phyloP scores from a whole-genome alignment of 2,329 filamentous ascomycete genomes.

The Trichoderma endophyticum region DNA sequence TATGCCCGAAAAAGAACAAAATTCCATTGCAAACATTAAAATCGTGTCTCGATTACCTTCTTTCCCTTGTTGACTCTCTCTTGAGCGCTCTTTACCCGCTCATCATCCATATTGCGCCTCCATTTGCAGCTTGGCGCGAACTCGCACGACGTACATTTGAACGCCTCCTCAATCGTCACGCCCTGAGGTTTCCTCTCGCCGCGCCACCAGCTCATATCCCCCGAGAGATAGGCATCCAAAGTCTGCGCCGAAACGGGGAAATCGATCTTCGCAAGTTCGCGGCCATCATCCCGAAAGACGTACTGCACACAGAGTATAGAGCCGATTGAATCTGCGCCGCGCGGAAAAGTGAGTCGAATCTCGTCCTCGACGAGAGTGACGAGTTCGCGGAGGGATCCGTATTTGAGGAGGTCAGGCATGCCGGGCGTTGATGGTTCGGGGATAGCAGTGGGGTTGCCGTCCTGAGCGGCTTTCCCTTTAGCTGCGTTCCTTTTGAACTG shows the following conservation, averaged over 20 bases:
- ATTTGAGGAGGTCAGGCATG: slow-evolving; percentile 41
- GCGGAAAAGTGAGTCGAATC: slow-evolving; percentile 51
- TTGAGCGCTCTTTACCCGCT: slow-evolving; percentile 35
- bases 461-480: slow-evolving; percentile 14
- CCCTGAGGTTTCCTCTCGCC: slow-evolving; percentile 70
- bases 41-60: slow-evolving; percentile 17
- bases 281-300: slow-evolving; percentile 50
- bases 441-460: background rate
- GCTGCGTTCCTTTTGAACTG: background rate
- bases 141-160: slow-evolving; percentile 82
- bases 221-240: slow-evolving; percentile 63
- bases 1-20: background rate
- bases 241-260: slow-evolving; percentile 64
- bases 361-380: slow-evolving; percentile 46
- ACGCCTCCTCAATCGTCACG: slow-evolving; percentile 79
- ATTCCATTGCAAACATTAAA: background rate
- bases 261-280: slow-evolving; percentile 52
- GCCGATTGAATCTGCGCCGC: slow-evolving; percentile 47
- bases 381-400: slow-evolving; percentile 48
- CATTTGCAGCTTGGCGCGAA: slow-evolving; percentile 78
- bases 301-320: slow-evolving; percentile 54
- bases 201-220: slow-evolving; percentile 84
- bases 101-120: slow-evolving; percentile 67
- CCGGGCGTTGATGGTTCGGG: slow-evolving; percentile 15
- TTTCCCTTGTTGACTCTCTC: slow-evolving; percentile 24